Conservation (phyloP, 169 alveolate genomes). For the Neospora caninum region DNA sequence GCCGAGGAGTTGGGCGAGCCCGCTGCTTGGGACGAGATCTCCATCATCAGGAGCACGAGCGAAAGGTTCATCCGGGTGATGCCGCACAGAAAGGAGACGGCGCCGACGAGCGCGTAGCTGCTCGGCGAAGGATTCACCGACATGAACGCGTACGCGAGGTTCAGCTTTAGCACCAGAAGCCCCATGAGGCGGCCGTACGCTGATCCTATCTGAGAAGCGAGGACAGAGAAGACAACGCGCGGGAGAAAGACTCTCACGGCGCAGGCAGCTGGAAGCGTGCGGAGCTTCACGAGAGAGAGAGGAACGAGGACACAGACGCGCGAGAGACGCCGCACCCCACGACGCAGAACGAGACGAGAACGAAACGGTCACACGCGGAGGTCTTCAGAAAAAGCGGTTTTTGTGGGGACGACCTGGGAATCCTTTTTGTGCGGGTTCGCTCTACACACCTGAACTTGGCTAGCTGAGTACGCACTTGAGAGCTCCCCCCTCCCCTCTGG, state of each 20-base stretch:
- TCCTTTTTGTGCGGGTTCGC: too few relatives aligned
- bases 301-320: neutral
- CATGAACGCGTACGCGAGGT: neutral
- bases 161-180: constrained; percentile 51
- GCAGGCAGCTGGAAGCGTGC: neutral
- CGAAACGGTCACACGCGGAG: too few relatives aligned
- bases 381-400: too few relatives aligned
- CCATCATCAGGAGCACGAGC: constrained; percentile 61
- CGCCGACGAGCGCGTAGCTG: constrained; percentile 69
- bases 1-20: constrained; percentile 55
- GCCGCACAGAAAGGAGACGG: constrained; percentile 70
- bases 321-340: neutral
- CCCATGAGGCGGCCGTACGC: constrained; percentile 67
- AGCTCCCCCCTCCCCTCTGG: too few relatives aligned
- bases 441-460: too few relatives aligned
- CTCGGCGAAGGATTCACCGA: constrained; percentile 46
- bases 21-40: constrained; percentile 26
- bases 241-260: neutral
- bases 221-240: neutral
- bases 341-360: too few relatives aligned
- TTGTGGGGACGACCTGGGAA: too few relatives aligned
- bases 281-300: neutral
- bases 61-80: constrained; percentile 68
- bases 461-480: too few relatives aligned
- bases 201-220: constrained; percentile 64